Conservation (phyloP, 352 stramenopile species). For the Phytopythium sindhum region DNA sequence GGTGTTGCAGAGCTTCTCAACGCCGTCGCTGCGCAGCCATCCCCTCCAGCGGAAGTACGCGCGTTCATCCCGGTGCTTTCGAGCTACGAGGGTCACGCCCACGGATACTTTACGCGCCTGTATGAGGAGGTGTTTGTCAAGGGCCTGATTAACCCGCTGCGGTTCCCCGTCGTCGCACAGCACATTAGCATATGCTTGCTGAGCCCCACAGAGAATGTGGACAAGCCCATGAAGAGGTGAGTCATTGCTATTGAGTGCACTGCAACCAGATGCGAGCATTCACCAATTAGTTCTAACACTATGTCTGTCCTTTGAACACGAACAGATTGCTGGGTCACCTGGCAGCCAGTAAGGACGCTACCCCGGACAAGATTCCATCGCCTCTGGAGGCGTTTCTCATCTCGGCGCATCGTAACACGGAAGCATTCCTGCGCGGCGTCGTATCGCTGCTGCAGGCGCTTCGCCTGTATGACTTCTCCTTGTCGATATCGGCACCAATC, state of each 20-base stretch:
- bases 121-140: constrained; percentile 72
- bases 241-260: background rate
- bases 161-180: constrained; percentile 78
- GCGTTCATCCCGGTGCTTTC: constrained; percentile 36
- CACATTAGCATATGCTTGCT: constrained; percentile 73
- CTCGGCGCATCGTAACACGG: constrained; percentile 62
- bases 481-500: constrained; percentile 48
- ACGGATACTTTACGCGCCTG: constrained; percentile 63
- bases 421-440: constrained; percentile 69
- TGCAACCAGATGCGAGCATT: background rate
- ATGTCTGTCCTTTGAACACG: background rate
- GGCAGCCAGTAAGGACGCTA: constrained; percentile 38
- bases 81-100: constrained; percentile 41
- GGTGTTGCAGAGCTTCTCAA: constrained; percentile 71
- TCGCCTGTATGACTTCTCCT: constrained; percentile 56
- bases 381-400: constrained; percentile 64
- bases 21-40: constrained; percentile 28
- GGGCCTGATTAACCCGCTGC: constrained; percentile 67
- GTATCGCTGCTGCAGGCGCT: constrained; percentile 68
- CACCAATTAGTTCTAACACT: no score
- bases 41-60: constrained; percentile 20
- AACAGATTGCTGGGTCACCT: constrained; percentile 55
- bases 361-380: constrained; percentile 38
- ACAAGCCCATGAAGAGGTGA: constrained; percentile 72
- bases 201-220: constrained; percentile 49